Base-by-base conservation (phyloP, 805 yeast genomes). In the Saccharomycopsis microspora region DNA sequence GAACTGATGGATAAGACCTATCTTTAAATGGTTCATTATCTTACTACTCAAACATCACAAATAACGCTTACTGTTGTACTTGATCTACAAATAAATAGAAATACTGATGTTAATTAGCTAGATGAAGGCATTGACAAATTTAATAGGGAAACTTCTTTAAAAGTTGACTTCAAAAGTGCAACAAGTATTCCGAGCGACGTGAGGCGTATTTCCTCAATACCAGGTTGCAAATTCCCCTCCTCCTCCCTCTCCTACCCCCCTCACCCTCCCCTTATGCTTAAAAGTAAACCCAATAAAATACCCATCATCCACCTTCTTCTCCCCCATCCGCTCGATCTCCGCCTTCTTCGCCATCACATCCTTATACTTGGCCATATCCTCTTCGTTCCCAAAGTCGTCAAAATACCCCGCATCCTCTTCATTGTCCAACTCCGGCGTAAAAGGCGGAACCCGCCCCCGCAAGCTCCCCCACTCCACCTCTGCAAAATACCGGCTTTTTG, bases 331-430 rank as follows among this genome's bases (percentile, higher is more conserved):
- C 62, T 89, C 96, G 58, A 85, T 82, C 54, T 84, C 85, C 32
- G 76, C 85, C 58, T 87, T 87, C 66, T 95, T 84, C 54, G 90
- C 94, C 71, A 93, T 81, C 9, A 93, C 98, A 59, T 93, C 98
- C 58, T 93, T 90, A 68, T 93, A 93, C 64, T 93, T 89, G 53
- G 90, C 93, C 97, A 93, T 88, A 63, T 90, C 95, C 42, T 85
- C 88, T 62, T 90, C 97, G 64, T 88, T 93, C 50, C 86, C 86
- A 63, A 93, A 93, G 64, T 93, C 98, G 66, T 93, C 99, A 62
- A 93, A 93, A 66, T 93, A 93, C 1, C 99, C 99, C 0, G 97
- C 97, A 66, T 93, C 99, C 54, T 88, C 93, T 59, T 93, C 99
- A 52, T 88, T 85, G 61, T 93, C 97, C 54, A 93, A 72, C 58